Evolutionary conservation across 169 alveolate genomes (phyloP), one percentile per base, ranked within the genome.

Genomic region (Eimeria brunetti): DNA sequence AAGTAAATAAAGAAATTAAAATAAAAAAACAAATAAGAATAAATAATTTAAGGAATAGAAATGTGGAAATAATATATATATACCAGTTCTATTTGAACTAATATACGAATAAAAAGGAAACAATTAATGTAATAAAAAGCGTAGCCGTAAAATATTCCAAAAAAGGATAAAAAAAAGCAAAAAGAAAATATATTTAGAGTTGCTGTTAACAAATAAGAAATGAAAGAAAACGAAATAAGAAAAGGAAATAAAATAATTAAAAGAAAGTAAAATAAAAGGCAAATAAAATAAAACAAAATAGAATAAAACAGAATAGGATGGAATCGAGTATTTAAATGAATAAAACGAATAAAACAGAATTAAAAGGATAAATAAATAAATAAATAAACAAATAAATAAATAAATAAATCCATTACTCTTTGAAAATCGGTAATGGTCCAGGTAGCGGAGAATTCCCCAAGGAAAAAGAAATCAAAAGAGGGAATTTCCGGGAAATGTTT

Each of bases 391-490:
- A n/a, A n/a, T n/a, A n/a, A n/a, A 33, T 41, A 36, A n/a, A n/a
- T n/a, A n/a, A n/a, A n/a, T n/a, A n/a, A n/a, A n/a, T n/a, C n/a
- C n/a, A n/a, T n/a, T 49, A 89, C 94, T 46, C 94, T 24, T 49
- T 78, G 73, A 76, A 89, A 89, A n/a, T 89, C 94, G 12, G 80
- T 49, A 20, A 89, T 89, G 9, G 94, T 89, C 94, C 94, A 89
- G 71, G 16, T 22, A 11, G 71, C 94, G 7, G 80, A 44, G 41
- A 64, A 89, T 41, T 89, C 81, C 7, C 94, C 94, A 27, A 69
- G 80, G 36, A 89, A 89, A 11, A 89, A 62, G 33, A 58, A 30
- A 62, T 89, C 94, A 30, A 51, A 44, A 36, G 73, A 58, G 62
- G 44, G 73, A 5, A 36, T 27, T 33, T 69, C 80, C 41, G 14